Conservation (phyloP, 345 rosid species). For the Rubroshorea leprosula region DNA sequence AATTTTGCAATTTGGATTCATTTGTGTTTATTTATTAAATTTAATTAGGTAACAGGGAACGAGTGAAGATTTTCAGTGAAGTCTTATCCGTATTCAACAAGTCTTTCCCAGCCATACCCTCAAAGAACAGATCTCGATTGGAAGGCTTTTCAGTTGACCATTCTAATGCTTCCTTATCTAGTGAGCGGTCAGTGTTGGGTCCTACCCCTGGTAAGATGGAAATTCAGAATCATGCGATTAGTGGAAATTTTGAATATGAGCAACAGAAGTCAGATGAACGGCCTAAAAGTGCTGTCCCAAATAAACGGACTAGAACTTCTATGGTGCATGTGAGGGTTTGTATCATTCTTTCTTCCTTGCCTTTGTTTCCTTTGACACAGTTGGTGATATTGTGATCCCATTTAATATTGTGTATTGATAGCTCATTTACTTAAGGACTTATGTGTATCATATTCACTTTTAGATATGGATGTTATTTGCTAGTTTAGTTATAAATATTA, state of each 20-base stretch:
- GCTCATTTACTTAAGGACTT: neutral
- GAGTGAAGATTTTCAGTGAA: constrained; percentile 63
- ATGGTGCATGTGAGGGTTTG: constrained; percentile 68
- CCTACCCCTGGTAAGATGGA: constrained; percentile 66
- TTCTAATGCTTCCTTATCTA: constrained; percentile 39
- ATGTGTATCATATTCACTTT: constrained; percentile 4
- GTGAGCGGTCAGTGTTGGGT: constrained; percentile 55
- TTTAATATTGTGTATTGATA: neutral
- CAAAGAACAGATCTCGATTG: constrained; percentile 84
- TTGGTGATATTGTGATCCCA: constrained; percentile 6
- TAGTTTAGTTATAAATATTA: neutral
- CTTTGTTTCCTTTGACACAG: constrained; percentile 2
- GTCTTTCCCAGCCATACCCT: constrained; percentile 58
- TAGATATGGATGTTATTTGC: neutral
- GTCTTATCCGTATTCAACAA: constrained; percentile 78
- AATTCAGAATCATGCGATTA: constrained; percentile 51
- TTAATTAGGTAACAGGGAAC: constrained; percentile 58
- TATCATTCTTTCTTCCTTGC: constrained; percentile 18
- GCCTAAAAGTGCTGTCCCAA: constrained; percentile 58
- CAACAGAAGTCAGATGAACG: constrained; percentile 73
- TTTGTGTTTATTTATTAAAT: constrained; percentile 27
- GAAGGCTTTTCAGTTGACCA: constrained; percentile 65
- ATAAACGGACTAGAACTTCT: constrained; percentile 90
- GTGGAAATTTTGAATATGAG: constrained; percentile 65
- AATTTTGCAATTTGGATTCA: constrained; percentile 14